Evolutionary conservation across 2,329 filamentous ascomycete species (phyloP).

Genomic region (Tolypocladium nubicola): DNA sequence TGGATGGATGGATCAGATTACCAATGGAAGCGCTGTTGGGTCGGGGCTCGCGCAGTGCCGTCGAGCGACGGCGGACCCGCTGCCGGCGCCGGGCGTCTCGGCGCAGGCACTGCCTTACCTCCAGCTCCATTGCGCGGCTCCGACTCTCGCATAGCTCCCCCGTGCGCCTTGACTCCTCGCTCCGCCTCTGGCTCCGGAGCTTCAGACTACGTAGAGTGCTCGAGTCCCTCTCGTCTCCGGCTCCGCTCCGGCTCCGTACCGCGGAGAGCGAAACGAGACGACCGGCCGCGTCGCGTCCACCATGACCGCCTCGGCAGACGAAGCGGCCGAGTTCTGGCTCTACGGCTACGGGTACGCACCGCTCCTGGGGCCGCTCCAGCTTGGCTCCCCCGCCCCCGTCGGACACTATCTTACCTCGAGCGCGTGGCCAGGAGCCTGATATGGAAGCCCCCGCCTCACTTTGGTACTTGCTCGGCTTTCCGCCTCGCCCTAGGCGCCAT

Average conservation of each 20-base stretch:
- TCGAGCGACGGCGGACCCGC: background rate
- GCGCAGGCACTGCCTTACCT: background rate
- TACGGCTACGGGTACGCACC: conserved; percentile 83
- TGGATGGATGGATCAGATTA: background rate
- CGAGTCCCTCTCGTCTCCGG: background rate
- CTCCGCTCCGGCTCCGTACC: background rate
- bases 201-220: background rate
- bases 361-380: background rate
- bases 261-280: background rate
- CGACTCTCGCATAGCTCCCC: background rate
- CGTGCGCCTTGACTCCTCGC: background rate
- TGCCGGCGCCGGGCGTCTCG: background rate
- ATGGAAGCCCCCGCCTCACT: conserved; percentile 96
- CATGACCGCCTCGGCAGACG: background rate
- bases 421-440: conserved; percentile 62
- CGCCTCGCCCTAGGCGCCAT: background rate
- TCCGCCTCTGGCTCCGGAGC: too few species aligned
- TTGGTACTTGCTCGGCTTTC: conserved; percentile 49
- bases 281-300: background rate
- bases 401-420: background rate
- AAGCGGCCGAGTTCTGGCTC: conserved; percentile 71
- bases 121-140: background rate
- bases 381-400: conserved; percentile 1
- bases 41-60: background rate
- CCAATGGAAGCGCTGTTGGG: background rate